Conservation (phyloP, 805 yeast species). For the Candida taoyuanica region DNA sequence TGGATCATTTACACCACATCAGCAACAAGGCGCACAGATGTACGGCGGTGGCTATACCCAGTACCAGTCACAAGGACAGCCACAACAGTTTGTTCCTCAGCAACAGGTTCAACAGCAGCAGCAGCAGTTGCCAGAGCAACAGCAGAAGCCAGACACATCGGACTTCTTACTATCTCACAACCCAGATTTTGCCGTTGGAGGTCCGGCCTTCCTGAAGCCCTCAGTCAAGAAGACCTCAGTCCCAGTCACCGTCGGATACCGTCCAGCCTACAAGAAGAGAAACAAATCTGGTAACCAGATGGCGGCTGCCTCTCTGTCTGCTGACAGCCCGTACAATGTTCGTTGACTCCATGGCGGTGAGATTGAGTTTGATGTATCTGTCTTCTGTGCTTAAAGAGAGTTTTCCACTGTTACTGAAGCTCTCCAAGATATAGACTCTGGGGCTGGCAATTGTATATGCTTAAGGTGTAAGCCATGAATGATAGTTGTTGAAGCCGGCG, state of each 20-base stretch:
- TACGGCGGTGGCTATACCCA: slow-evolving; percentile 3
- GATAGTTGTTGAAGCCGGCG: too few relatives aligned
- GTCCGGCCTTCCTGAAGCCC: slow-evolving; percentile 19
- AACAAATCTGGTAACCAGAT: slow-evolving; percentile 29
- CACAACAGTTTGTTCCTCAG: slow-evolving; percentile 1
- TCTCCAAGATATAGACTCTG: too few relatives aligned
- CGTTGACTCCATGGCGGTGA: slow-evolving; percentile 21
- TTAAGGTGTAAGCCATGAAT: too few relatives aligned
- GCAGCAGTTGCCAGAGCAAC: slow-evolving; percentile 5
- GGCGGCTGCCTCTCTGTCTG: slow-evolving; percentile 37
- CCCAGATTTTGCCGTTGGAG: slow-evolving; percentile 41
- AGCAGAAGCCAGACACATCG: slow-evolving; percentile 26
- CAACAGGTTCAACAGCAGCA: slow-evolving; percentile 6
- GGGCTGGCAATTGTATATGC: too few relatives aligned
- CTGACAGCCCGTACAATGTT: slow-evolving; percentile 42
- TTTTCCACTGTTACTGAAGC: too few relatives aligned
- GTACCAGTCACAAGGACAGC: slow-evolving; percentile 1
- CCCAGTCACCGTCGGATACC: slow-evolving; percentile 22
- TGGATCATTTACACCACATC: too few relatives aligned
- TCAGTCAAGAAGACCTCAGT: slow-evolving; percentile 6
- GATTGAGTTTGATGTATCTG: neutral
- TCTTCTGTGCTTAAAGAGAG: too few relatives aligned
- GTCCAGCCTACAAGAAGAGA: slow-evolving; percentile 37
- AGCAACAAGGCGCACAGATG: neutral
- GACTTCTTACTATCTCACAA: slow-evolving; percentile 42